Evolutionary conservation across 805 yeast species (phyloP).

Genomic region (Priceomyces fermenticarens): DNA sequence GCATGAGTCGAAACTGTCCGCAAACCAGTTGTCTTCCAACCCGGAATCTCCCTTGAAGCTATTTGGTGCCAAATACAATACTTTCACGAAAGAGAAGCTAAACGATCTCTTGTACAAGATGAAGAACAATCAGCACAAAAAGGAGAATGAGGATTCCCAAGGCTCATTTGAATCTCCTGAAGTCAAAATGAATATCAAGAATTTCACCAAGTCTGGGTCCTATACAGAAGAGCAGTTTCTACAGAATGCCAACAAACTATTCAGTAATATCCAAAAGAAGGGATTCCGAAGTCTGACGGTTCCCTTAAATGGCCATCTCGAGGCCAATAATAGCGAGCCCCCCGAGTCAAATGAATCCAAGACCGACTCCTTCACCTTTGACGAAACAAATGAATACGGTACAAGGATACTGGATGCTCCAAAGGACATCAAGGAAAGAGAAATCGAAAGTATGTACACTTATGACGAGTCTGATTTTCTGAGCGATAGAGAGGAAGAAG

Average conservation of each 20-base stretch:
- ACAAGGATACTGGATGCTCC: too few relatives aligned
- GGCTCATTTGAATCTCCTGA: conserved; percentile 7
- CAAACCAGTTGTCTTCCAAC: conserved; percentile 14
- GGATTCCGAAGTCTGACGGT: conserved; percentile 17
- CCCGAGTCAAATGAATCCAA: conserved; percentile 1
- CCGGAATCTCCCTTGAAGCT: conserved; percentile 42
- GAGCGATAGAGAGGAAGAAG: neutral
- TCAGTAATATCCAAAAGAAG: conserved; percentile 35
- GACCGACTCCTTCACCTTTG: too few relatives aligned
- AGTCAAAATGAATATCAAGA: conserved; percentile 26
- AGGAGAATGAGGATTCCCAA: conserved; percentile 7
- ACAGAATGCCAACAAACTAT: conserved; percentile 37
- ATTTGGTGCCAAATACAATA: conserved; percentile 37
- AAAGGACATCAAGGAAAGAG: neutral
- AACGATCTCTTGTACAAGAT: conserved; percentile 24
- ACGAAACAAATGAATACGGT: too few relatives aligned
- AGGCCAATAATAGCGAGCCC: conserved; percentile 13
- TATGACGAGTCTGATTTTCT: conserved; percentile 21
- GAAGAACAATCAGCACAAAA: conserved; percentile 9
- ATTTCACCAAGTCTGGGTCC: conserved; percentile 27
- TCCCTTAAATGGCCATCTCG: neutral
- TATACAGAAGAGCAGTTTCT: conserved; percentile 35
- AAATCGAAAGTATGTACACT: conserved; percentile 24
- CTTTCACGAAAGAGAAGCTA: conserved; percentile 36
- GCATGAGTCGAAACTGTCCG: conserved; percentile 9